Conservation (phyloP, 768 basidiomycete species). For the Auriscalpium vulgare region DNA sequence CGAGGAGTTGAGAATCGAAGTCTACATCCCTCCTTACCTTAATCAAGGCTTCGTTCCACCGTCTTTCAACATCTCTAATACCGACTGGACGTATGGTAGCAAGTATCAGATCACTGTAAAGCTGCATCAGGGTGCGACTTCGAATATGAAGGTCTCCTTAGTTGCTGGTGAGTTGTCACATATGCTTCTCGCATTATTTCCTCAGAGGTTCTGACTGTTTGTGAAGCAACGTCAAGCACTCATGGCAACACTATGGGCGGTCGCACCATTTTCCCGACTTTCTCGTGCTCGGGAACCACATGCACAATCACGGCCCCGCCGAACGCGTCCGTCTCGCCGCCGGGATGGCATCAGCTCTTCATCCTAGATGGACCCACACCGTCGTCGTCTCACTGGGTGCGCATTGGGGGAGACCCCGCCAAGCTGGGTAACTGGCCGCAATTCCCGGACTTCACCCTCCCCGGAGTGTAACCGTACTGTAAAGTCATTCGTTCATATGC, state of each 20-base stretch:
- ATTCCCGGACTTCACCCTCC: slow-evolving; percentile 56
- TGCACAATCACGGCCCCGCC: slow-evolving; percentile 78
- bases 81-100: slow-evolving; percentile 57
- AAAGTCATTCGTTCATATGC: no score
- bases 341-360: slow-evolving; percentile 72
- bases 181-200: not conserved
- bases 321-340: slow-evolving; percentile 57
- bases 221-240: slow-evolving; percentile 59
- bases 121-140: slow-evolving; percentile 32
- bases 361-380: slow-evolving; percentile 75
- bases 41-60: slow-evolving; percentile 56
- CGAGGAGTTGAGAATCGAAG: slow-evolving; percentile 72
- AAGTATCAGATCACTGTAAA: slow-evolving; percentile 44
- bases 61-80: slow-evolving; percentile 43
- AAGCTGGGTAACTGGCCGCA: slow-evolving; percentile 67
- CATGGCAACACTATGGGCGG: slow-evolving; percentile 75
- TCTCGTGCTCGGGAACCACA: slow-evolving; percentile 57
- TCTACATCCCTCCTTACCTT: slow-evolving; percentile 86
- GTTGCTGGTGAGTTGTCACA: slow-evolving; percentile 44
- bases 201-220: not conserved
- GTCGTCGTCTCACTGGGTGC: slow-evolving; percentile 64
- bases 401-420: slow-evolving; percentile 72
- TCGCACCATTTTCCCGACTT: slow-evolving; percentile 64
- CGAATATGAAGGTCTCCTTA: slow-evolving; percentile 52
- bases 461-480: slow-evolving; percentile 39